These are phyloP conservation scores for Talaromyces sp. DNA, from an alignment of 2,329 filamentous ascomycete genomes.

Conservation along the genomic window DNA sequence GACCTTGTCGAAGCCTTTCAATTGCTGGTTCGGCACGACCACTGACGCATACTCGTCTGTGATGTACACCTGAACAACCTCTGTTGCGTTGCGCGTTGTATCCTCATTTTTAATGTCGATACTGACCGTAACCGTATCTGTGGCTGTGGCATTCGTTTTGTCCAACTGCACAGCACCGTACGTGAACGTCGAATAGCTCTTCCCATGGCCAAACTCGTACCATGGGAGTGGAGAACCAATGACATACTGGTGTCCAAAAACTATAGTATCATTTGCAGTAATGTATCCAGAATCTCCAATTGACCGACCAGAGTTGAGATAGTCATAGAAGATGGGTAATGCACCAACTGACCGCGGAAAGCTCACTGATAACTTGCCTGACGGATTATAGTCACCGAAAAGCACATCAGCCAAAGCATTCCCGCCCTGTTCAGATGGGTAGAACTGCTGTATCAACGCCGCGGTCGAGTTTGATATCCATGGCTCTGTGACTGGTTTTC, in stretches of 20 bases:
- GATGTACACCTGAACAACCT: slow-evolving; percentile 65
- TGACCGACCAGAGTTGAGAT: slow-evolving; percentile 60
- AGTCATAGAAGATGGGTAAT: slow-evolving; percentile 66
- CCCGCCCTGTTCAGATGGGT: slow-evolving; percentile 64
- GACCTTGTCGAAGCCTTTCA: slow-evolving; percentile 66
- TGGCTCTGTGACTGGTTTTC: slow-evolving; percentile 67
- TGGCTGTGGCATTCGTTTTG: slow-evolving; percentile 44
- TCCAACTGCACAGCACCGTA: slow-evolving; percentile 37
- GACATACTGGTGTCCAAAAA: slow-evolving; percentile 62
- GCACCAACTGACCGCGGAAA: slow-evolving; percentile 64
- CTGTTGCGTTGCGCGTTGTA: slow-evolving; percentile 52
- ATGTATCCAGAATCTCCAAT: slow-evolving; percentile 50
- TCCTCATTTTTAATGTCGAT: slow-evolving; percentile 58
- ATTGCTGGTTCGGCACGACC: slow-evolving; percentile 58
- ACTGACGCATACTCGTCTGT: slow-evolving; percentile 58
- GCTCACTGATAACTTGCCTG: slow-evolving; percentile 60
- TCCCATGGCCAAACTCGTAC: slow-evolving; percentile 63
- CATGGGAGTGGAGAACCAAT: slow-evolving; percentile 55
- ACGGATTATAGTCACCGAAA: slow-evolving; percentile 60
- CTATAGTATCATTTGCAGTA: slow-evolving; percentile 52
- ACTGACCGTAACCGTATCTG: slow-evolving; percentile 53
- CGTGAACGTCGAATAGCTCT: slow-evolving; percentile 59
- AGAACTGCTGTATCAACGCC: slow-evolving; percentile 69
- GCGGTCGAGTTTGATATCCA: slow-evolving; percentile 64
- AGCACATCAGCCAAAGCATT: slow-evolving; percentile 62